Evolutionary conservation across 1,284 basidiomycete genomes (phyloP), one percentile per base, ranked within the genome.

Genomic region (Ceratobasidium theobromae): DNA sequence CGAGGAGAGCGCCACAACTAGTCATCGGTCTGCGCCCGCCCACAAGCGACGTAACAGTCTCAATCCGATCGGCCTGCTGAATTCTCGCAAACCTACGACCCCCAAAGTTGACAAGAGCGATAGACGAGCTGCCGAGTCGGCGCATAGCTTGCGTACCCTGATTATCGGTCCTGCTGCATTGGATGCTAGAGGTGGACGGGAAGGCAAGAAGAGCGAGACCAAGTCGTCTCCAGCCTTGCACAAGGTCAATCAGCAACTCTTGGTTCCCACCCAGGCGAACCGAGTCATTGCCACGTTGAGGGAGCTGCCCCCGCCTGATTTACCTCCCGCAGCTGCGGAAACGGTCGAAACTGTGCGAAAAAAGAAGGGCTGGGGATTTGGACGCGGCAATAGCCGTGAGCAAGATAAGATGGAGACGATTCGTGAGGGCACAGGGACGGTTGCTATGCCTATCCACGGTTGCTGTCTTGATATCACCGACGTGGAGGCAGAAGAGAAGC

Each of bases 191-290:
- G 75, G 79, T n/a, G n/a, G n/a, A n/a, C n/a, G n/a, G 9, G 76
- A 76, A 69, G 75, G 80, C 57, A 78, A 77, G 67, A 69, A 74
- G 27, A 68, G 79, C 21, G 55, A 60, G 23, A 79, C 84, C 23
- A 80, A 77, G 69, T 78, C 82, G 12, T 45, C 54, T 46, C 8
- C 65, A 41, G 53, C 65, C 72, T 72, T 89, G 66, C 83, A 77
- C 73, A 88, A 86, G 74, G 81, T 87, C 74, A 93, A 90, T 76
- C 79, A 84, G 12, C 82, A 86, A 76, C 82, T 91, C 21, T 77
- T 84, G 69, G 73, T 85, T 49, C 84, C 86, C 25, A 86, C 86
- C 74, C 78, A 81, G 16, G 89, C 88, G 27, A 84, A 85, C 73
- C 85, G 81, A 72, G 79, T 91, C 68, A 89, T 91, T 70, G 77